A percentile compares a stretch with the other conserved stretches of the same genome.
These are phyloP conservation scores for Brassica cretica DNA, from an alignment of 345 rosid species.

Conservation along the genomic window DNA sequence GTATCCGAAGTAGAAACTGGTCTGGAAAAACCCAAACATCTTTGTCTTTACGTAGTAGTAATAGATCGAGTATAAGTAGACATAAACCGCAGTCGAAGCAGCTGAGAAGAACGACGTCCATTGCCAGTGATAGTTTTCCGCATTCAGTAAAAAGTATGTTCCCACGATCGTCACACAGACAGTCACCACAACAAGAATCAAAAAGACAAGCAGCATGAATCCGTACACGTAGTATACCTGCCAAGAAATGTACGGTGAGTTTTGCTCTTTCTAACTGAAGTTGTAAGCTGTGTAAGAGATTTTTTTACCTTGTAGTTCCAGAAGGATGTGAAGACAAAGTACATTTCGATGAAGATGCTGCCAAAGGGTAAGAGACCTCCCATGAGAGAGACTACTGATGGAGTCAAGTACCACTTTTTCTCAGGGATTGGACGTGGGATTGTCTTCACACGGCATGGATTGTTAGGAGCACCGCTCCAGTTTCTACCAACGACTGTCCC, in stretches of 20 bases:
- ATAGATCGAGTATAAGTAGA: conserved; percentile 83
- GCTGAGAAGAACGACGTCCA: conserved; percentile 99
- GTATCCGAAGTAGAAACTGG: conserved; percentile 92
- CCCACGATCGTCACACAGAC: conserved; percentile 97
- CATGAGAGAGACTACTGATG: conserved; percentile 89
- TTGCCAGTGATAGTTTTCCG: conserved; percentile 98
- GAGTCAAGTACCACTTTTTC: conserved; percentile 96
- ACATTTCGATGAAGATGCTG: conserved; percentile 96
- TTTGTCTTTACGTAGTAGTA: conserved; percentile 87
- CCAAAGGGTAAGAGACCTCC: conserved; percentile 95
- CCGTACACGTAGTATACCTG: conserved; percentile 98
- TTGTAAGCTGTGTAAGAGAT: neutral
- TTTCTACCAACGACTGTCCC: conserved; percentile 95
- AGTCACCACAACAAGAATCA: conserved; percentile 85
- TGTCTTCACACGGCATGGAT: conserved; percentile 97
- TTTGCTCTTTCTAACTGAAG: neutral
- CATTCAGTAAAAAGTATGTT: conserved; percentile 84
- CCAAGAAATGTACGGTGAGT: neutral
- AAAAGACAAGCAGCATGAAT: conserved; percentile 84
- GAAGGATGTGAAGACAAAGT: conserved; percentile 94
- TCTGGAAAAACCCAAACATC: conserved; percentile 94
- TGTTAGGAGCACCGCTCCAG: conserved; percentile 95
- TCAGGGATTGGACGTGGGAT: conserved; percentile 98
- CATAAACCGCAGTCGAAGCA: conserved; percentile 91
- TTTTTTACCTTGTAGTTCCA: conserved; percentile 93